Conservation (phyloP, 306 rosid species). For the apple (Malus domestica) region DNA sequence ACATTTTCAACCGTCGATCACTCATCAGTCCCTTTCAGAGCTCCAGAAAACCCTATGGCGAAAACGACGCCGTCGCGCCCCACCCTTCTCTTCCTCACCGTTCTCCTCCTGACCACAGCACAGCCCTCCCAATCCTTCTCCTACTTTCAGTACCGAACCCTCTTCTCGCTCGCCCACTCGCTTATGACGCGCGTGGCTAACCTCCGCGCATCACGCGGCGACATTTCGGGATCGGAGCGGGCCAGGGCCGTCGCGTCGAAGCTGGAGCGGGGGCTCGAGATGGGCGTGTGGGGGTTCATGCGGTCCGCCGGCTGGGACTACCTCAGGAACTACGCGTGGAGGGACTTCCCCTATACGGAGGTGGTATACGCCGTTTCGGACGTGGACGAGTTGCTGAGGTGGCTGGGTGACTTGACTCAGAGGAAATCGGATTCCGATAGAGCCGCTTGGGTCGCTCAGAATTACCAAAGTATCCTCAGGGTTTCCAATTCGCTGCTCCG, state of each 20-base stretch:
- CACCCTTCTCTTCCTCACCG: conserved; percentile 12
- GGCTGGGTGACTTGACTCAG: conserved; percentile 45
- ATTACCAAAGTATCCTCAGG: conserved; percentile 44
- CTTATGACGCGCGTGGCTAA: conserved; percentile 60
- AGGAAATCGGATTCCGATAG: conserved; percentile 39
- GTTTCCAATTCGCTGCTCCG: conserved; percentile 35
- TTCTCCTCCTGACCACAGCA: conserved; percentile 32
- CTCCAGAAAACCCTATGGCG: conserved; percentile 23
- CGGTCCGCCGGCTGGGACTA: conserved; percentile 66
- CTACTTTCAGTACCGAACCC: conserved; percentile 31
- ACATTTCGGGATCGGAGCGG: conserved; percentile 46
- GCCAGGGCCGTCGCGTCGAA: conserved; percentile 40
- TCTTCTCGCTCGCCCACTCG: conserved; percentile 59
- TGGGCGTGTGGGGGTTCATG: conserved; percentile 41
- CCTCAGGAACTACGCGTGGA: conserved; percentile 45
- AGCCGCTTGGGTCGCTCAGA: conserved; percentile 44
- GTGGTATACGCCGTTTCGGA: conserved; percentile 42
- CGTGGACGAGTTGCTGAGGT: conserved; percentile 45
- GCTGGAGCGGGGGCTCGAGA: conserved; percentile 38
- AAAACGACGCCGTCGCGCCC: conserved; percentile 29
- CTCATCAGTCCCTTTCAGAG: not conserved
- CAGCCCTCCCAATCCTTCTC: conserved; percentile 40
- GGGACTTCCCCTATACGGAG: conserved; percentile 37
- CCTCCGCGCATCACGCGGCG: conserved; percentile 70
- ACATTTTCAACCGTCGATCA: not conserved